Percentiles rank a stretch among this genome's conserved stretches.
Conservation (phyloP, 1,139 yeast species). For the Protomyces macrosporus region DNA sequence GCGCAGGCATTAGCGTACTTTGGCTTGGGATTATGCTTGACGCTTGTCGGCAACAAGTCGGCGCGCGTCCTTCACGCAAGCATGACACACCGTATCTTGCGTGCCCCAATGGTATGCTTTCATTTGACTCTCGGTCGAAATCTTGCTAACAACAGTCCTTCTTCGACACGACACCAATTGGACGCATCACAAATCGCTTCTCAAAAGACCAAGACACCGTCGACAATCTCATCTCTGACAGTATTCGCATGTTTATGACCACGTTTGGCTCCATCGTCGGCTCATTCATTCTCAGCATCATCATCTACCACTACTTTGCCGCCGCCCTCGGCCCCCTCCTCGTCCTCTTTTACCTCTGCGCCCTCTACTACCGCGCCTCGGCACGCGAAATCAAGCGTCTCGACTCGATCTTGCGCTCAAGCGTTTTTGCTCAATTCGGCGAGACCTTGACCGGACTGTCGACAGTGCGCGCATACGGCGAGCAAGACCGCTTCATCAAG, state of each 20-base stretch:
- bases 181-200: slow-evolving; percentile 66
- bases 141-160: slow-evolving; percentile 45
- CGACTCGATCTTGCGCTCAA: slow-evolving; percentile 71
- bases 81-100: slow-evolving; percentile 61
- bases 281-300: slow-evolving; percentile 59
- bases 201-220: slow-evolving; percentile 64
- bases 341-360: slow-evolving; percentile 47
- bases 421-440: slow-evolving; percentile 69
- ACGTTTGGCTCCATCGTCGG: slow-evolving; percentile 56
- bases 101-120: slow-evolving; percentile 49
- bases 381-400: slow-evolving; percentile 78
- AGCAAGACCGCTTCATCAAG: slow-evolving; percentile 46
- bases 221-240: slow-evolving; percentile 54
- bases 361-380: slow-evolving; percentile 66
- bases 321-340: slow-evolving; percentile 59
- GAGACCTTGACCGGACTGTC: slow-evolving; percentile 68
- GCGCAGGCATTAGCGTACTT: slow-evolving; percentile 39
- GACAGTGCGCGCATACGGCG: slow-evolving; percentile 61
- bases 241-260: slow-evolving; percentile 46
- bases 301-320: slow-evolving; percentile 72
- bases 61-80: slow-evolving; percentile 38
- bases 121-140: not conserved
- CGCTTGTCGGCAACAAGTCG: slow-evolving; percentile 44
- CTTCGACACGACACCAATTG: slow-evolving; percentile 64
- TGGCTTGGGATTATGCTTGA: slow-evolving; percentile 38